These are phyloP conservation scores for Ormosia emarginata DNA, from an alignment of 306 rosid species.

Conservation along the genomic window DNA sequence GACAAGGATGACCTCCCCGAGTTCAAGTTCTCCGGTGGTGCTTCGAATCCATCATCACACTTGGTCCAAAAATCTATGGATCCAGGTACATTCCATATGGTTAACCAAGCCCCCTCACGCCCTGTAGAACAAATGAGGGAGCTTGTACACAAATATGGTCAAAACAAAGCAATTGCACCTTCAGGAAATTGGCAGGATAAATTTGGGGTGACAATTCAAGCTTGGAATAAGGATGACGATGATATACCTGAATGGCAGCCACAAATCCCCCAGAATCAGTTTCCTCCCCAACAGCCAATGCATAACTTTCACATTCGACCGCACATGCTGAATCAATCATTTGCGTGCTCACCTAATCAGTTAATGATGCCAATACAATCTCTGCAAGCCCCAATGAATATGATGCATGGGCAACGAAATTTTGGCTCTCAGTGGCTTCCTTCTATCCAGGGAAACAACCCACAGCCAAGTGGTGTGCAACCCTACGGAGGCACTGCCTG, in stretches of 20 bases:
- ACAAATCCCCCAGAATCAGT: slow-evolving; percentile 43
- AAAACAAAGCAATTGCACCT: slow-evolving; percentile 27
- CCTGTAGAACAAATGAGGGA: slow-evolving; percentile 91
- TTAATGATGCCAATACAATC: slow-evolving; percentile 24
- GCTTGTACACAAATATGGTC: slow-evolving; percentile 85
- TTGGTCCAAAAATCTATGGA: slow-evolving; percentile 34
- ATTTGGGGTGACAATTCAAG: slow-evolving; percentile 46
- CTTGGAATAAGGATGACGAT: slow-evolving; percentile 84
- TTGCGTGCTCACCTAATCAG: slow-evolving; percentile 30
- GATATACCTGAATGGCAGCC: slow-evolving; percentile 99
- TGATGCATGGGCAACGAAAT: slow-evolving; percentile 25
- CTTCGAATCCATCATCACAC: slow-evolving; percentile 18
- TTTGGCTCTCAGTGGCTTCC: slow-evolving; percentile 46
- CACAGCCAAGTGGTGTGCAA: slow-evolving; percentile 31
- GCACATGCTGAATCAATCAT: slow-evolving; percentile 40
- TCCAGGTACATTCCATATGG: slow-evolving; percentile 23
- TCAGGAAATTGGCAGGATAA: slow-evolving; percentile 49
- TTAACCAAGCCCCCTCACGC: slow-evolving; percentile 34
- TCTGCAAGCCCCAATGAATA: slow-evolving; percentile 31
- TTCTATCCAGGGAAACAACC: slow-evolving; percentile 30
- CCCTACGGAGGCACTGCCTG: slow-evolving; percentile 50
- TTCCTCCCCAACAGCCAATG: slow-evolving; percentile 31
- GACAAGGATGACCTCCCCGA: slow-evolving; percentile 90
- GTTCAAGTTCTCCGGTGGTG: slow-evolving; percentile 56
- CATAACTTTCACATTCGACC: slow-evolving; percentile 42